Evolutionary conservation across 2,329 filamentous ascomycete genomes (phyloP), one percentile per base, ranked within the genome.

Genomic region (Hypomyces rosellus): DNA sequence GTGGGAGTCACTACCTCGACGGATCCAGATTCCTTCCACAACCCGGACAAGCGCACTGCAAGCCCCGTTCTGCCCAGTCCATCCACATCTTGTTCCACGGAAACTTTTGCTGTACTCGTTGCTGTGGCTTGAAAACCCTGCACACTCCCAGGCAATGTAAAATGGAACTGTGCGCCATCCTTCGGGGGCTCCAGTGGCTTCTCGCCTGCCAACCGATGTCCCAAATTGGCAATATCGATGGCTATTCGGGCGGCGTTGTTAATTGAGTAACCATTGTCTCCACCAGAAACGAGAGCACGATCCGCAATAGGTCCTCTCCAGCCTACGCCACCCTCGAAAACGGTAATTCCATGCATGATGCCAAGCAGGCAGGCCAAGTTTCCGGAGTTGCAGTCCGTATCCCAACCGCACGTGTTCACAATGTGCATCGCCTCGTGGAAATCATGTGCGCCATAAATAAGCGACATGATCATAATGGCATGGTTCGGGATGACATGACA

Each of bases 341-440:
- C 62, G 1, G 45, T 15, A 2, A 69, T 45, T 4, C 67, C 66
- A 18, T 65, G 59, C 59, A 69, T 69, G 33, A 68, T 57, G 5
- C 61, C 66, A 1, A 69, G 58, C 1, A 69, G 55, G 34, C 67
- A 69, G 1, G 60, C 67, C 9, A 69, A 50, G 40, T 69, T 69
- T 1, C 67, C 67, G 3, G 66, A 65, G 43, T 69, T 69, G 55
- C 66, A 69, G 50, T 69, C 66, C 1, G 67, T 69, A 53, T 69
- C 67, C 66, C 67, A 69, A 47, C 65, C 65, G 41, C 60, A 61
- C 1, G 64, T 68, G 48, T 66, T 67, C 49, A 67, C 55, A 38
- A 68, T 65, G 47, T 67, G 65, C 61, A 68, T 65, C 1, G 65
- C 65, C 38, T 63, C 59, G 22, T 62, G 51, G 38, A 67, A 68